Evolutionary conservation across 2,329 filamentous ascomycete species (phyloP).

Genomic region (Monosporascus ibericus): DNA sequence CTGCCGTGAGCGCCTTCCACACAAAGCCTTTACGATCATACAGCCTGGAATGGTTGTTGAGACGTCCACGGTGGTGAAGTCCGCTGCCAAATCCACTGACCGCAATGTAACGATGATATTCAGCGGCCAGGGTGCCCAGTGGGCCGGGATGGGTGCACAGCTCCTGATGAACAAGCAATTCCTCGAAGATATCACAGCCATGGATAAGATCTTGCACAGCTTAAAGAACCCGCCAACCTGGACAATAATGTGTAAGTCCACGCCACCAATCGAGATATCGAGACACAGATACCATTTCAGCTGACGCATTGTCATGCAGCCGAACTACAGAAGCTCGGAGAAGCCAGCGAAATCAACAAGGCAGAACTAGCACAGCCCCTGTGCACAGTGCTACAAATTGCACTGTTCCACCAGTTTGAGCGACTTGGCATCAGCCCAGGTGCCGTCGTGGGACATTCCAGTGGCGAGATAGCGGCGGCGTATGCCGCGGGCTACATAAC

Average conservation of each 20-base stretch:
- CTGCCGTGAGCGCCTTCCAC: slow-evolving; percentile 21
- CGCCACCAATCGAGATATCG: neutral
- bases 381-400: slow-evolving; percentile 34
- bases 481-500: slow-evolving; percentile 33
- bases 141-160: slow-evolving; percentile 18
- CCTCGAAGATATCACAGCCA: slow-evolving; percentile 9
- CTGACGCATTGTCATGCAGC: slow-evolving; percentile 4
- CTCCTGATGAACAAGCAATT: slow-evolving; percentile 12
- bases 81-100: slow-evolving; percentile 4
- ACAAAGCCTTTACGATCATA: slow-evolving; percentile 19
- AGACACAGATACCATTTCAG: slow-evolving; percentile 10
- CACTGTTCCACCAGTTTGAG: slow-evolving; percentile 31
- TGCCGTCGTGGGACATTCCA: slow-evolving; percentile 35
- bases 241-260: slow-evolving; percentile 10
- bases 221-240: slow-evolving; percentile 7
- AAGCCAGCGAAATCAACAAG: slow-evolving; percentile 15
- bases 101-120: slow-evolving; percentile 19
- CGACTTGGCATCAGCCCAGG: slow-evolving; percentile 24
- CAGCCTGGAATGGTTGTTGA: slow-evolving; percentile 5
- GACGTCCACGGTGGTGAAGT: slow-evolving; percentile 4
- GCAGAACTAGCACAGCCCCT: slow-evolving; percentile 24
- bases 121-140: slow-evolving; percentile 28
- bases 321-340: slow-evolving; percentile 10
- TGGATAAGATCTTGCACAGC: slow-evolving; percentile 8
- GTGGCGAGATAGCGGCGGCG: slow-evolving; percentile 39